Evolutionary conservation across 2,329 filamentous ascomycete genomes (phyloP).

Genomic region (Diplodia mutila): DNA sequence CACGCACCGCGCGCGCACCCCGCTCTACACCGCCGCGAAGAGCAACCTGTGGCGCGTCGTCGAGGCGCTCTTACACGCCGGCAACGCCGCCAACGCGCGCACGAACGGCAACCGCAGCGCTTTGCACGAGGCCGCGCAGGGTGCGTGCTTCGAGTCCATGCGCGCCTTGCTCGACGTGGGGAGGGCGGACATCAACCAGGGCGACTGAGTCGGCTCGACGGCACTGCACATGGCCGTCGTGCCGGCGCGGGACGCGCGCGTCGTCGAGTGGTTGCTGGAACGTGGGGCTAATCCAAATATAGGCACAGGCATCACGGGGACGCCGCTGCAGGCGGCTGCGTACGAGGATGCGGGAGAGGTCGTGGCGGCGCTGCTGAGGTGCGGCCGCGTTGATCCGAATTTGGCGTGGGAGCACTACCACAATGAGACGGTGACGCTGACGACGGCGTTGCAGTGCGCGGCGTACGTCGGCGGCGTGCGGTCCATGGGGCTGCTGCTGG

Average conservation of each 20-base stretch:
- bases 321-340: background rate
- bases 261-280: background rate
- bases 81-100: background rate
- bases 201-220: background rate
- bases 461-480: background rate
- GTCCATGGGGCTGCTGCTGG: background rate
- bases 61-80: background rate
- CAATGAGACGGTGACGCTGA: background rate
- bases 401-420: background rate
- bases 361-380: background rate
- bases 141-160: background rate
- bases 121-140: background rate
- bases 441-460: background rate
- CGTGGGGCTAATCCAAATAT: background rate
- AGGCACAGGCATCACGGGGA: background rate
- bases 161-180: background rate
- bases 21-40: background rate
- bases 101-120: background rate
- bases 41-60: slow-evolving; percentile 11
- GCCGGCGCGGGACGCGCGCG: background rate
- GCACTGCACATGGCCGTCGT: background rate
- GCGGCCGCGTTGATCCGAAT: background rate
- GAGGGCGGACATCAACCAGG: background rate
- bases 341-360: background rate
- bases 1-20: background rate